Percentiles rank a stretch among this genome's conserved stretches.
These are phyloP conservation scores for Xerocomellus intermedius DNA, from an alignment of 768 basidiomycete species.

Conservation along the genomic window DNA sequence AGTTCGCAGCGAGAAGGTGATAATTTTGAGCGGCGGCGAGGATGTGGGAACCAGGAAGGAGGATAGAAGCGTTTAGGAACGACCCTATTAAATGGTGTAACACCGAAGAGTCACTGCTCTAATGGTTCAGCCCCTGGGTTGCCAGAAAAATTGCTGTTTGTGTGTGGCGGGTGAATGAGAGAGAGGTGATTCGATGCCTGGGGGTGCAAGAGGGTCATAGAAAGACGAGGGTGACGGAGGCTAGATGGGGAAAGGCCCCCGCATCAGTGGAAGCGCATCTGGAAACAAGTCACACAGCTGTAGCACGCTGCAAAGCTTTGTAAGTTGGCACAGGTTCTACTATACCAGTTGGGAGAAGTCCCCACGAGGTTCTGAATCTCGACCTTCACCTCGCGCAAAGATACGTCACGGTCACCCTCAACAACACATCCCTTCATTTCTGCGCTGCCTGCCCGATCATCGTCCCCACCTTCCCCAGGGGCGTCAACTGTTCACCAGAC, in stretches of 20 bases:
- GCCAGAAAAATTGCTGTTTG: constrained; percentile 6
- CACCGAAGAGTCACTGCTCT: constrained; percentile 10
- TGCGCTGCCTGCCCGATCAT: too few species aligned
- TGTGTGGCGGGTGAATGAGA: constrained; percentile 20
- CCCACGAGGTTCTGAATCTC: too few species aligned
- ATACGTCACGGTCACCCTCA: too few species aligned
- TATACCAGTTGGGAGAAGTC: too few species aligned
- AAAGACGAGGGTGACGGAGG: constrained; percentile 21
- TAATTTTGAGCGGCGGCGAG: constrained; percentile 18
- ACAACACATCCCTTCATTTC: too few species aligned
- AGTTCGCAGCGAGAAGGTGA: constrained; percentile 11
- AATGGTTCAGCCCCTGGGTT: not conserved
- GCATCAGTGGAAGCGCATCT: not conserved
- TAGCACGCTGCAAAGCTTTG: too few species aligned
- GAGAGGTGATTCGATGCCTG: constrained; percentile 22
- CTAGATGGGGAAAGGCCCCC: constrained; percentile 10
- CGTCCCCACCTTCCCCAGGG: too few species aligned
- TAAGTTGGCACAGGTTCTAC: too few species aligned
- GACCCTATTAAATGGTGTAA: not conserved
- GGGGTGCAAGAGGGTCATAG: constrained; percentile 6
- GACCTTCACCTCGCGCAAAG: too few species aligned
- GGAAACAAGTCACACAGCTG: too few species aligned
- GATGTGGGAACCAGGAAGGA: too few species aligned
- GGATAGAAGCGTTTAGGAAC: constrained; percentile 1
- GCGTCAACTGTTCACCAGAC: too few species aligned